These are phyloP conservation scores for Ophidiomyces ophidiicola DNA, from an alignment of 2,329 filamentous ascomycete species.

Conservation along the genomic window DNA sequence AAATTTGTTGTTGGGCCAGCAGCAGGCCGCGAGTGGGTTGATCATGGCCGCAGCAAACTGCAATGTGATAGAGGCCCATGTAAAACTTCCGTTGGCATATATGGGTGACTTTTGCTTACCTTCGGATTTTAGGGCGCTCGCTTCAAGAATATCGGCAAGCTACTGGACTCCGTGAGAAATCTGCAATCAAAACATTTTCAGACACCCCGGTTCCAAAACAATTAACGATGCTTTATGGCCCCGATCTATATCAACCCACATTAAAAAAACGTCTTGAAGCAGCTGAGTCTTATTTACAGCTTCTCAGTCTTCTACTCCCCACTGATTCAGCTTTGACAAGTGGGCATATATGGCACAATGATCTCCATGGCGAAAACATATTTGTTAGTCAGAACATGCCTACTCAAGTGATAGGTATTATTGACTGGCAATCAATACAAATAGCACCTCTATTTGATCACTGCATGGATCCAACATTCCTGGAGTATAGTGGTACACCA, in stretches of 20 bases:
- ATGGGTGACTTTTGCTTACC: not conserved
- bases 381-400: constrained; percentile 23
- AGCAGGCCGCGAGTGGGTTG: constrained; percentile 21
- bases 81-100: constrained; percentile 3
- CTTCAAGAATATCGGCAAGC: constrained; percentile 24
- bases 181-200: constrained; percentile 15
- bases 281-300: constrained; percentile 5
- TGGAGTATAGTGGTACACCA: constrained; percentile 18
- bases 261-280: constrained; percentile 16
- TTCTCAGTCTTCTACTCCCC: constrained; percentile 3
- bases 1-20: constrained; percentile 21
- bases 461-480: constrained; percentile 15
- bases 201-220: constrained; percentile 23
- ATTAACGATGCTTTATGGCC: constrained; percentile 23
- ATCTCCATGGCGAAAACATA: constrained; percentile 32
- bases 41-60: constrained; percentile 13
- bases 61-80: constrained; percentile 12
- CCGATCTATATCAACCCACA: constrained; percentile 26
- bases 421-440: constrained; percentile 20
- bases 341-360: constrained; percentile 30
- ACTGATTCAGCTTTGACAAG: constrained; percentile 14
- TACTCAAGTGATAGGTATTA: constrained; percentile 17
- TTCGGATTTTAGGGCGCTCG: constrained; percentile 19
- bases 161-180: constrained; percentile 24
- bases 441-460: constrained; percentile 18